Evolutionary conservation across 2,329 filamentous ascomycete genomes (phyloP), one percentile per base, ranked within the genome.

Genomic region (Plenodomus lindquistii): DNA sequence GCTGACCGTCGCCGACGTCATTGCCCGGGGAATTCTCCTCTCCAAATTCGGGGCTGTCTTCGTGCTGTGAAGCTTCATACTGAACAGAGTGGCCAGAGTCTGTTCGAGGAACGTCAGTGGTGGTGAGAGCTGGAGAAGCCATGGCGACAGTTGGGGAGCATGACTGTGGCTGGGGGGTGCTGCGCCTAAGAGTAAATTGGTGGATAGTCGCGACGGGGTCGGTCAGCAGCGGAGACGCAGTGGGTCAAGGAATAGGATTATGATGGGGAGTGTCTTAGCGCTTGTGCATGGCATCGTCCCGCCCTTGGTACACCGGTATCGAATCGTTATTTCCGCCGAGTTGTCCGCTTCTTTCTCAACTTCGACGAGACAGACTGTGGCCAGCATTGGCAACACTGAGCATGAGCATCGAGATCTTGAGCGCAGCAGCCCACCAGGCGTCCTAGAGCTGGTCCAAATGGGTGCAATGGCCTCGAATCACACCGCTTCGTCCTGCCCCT

Each of bases 91-190:
- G 64, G 53, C 53, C 57, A 49, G 60, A 57, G 55, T 57, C 64
- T 63, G 62, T 54, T 53, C 57, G 55, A 41, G 63, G 62, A 51
- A 55, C 57, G 46, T 73, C 69, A 50, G 65, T 51, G 48, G 53
- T 63, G 42, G 67, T 65, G 47, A 62, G 62, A 51, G 62, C 54
- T 52, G 69, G 60, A 54, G 66, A 67, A 57, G 67, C 66, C 70
- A 73, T 73, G 59, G 59, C 63, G 55, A 55, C 59, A 58, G 60
- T 54, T 61, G 55, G 60, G 54, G 59, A 59, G 50, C 60, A 62
- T 65, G 50, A 42, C 57, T 65, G 62, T 63, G 62, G 60, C 60
- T 63, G 59, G 62, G 60, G 60, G 61, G 49, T 57, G 62, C 60
- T 60, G 62, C 60, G 59, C 59, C 62, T 65, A 65, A 65, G 62